A percentile compares a stretch with the other conserved stretches of the same genome.
Conservation (phyloP, 106 monocot species). For the Triglochin maritima region DNA sequence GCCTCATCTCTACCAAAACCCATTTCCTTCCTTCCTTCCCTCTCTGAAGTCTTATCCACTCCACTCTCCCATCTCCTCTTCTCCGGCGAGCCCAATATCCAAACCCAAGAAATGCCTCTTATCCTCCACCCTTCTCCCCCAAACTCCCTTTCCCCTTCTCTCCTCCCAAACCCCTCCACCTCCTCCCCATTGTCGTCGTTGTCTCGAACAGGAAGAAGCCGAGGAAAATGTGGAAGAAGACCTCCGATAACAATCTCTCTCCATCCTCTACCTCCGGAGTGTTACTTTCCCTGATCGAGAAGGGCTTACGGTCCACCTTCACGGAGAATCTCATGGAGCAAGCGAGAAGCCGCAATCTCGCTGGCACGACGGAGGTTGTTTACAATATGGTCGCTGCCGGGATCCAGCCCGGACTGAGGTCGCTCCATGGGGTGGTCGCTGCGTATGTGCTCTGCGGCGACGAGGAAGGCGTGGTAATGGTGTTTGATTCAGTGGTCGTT, state of each 20-base stretch:
- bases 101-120: neutral
- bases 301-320: slow-evolving; percentile 53
- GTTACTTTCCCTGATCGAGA: slow-evolving; percentile 41
- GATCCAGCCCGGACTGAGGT: slow-evolving; percentile 66
- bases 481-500: neutral
- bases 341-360: slow-evolving; percentile 41
- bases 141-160: neutral
- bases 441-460: slow-evolving; percentile 59
- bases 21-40: too few relatives aligned
- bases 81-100: neutral
- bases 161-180: neutral
- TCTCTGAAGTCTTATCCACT: neutral
- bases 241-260: slow-evolving; percentile 13
- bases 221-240: slow-evolving; percentile 26
- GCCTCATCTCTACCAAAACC: too few relatives aligned
- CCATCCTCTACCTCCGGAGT: neutral
- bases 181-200: neutral
- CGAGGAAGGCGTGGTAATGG: slow-evolving; percentile 68
- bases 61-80: neutral
- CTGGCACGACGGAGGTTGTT: slow-evolving; percentile 49
- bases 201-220: slow-evolving; percentile 13
- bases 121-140: neutral
- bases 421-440: slow-evolving; percentile 81
- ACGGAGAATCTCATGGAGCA: slow-evolving; percentile 85
- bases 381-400: slow-evolving; percentile 97